A percentile compares a stretch with the other conserved stretches of the same genome.
Conservation (phyloP, 2,329 filamentous ascomycete genomes). For the Remersonia thermophila region DNA sequence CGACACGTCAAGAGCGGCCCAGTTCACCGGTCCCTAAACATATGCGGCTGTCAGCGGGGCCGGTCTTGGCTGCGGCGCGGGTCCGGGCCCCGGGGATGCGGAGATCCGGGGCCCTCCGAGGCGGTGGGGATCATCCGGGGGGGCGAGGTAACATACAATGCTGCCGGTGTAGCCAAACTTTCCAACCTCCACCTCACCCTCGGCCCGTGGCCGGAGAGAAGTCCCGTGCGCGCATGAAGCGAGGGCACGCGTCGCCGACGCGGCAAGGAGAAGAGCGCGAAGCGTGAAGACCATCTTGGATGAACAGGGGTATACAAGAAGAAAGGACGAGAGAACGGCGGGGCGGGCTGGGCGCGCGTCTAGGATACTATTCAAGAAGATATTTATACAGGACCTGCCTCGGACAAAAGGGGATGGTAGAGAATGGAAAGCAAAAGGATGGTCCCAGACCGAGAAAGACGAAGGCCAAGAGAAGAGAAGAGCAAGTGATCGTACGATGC, state of each 20-base stretch:
- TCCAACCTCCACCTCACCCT: constrained; percentile 19
- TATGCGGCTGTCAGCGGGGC: neutral
- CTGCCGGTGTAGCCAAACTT: constrained; percentile 22
- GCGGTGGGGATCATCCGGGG: too few species aligned
- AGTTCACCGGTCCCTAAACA: constrained; percentile 16
- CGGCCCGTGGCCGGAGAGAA: constrained; percentile 17
- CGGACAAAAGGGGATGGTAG: constrained; percentile 1
- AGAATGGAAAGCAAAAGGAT: constrained; percentile 3
- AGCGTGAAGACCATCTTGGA: constrained; percentile 12
- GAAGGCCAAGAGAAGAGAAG: constrained; percentile 3
- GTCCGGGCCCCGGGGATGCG: too few species aligned
- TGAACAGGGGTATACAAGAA: neutral
- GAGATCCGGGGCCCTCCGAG: too few species aligned
- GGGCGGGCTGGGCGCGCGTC: too few species aligned
- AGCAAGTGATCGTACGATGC: constrained; percentile 8
- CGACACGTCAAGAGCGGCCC: constrained; percentile 13
- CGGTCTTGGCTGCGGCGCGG: too few species aligned
- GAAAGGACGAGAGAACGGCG: constrained; percentile 1
- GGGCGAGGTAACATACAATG: constrained; percentile 8
- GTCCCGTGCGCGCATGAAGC: constrained; percentile 20
- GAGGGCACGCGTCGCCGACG: constrained; percentile 16
- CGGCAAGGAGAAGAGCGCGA: constrained; percentile 11
- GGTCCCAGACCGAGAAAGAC: constrained; percentile 14
- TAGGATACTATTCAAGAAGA: neutral
- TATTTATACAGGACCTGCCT: neutral